Percentiles rank a stretch among this genome's conserved stretches.
phyloP scores from a whole-genome alignment of 495 filamentous ascomycete species.

The Penicillium cosmopolitanum region DNA sequence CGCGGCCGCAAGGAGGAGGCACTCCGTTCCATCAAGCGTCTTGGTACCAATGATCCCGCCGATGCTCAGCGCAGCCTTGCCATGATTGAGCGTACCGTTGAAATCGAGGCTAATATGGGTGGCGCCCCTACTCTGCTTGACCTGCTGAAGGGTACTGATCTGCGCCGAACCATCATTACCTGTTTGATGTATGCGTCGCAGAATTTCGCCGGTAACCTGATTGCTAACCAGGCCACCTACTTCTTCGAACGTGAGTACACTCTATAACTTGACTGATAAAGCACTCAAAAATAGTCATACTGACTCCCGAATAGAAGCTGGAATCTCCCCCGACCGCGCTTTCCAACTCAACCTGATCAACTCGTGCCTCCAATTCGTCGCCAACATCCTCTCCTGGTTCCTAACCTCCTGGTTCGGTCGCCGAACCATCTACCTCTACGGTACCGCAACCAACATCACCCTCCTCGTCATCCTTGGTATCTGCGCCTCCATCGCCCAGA shows the following conservation, averaged over 20 bases:
- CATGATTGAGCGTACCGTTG: slow-evolving; percentile 75
- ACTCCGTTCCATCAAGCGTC: slow-evolving; percentile 62
- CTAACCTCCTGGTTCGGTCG: slow-evolving; percentile 44
- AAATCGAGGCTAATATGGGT: slow-evolving; percentile 65
- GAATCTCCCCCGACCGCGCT: slow-evolving; percentile 25
- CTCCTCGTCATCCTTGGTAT: slow-evolving; percentile 46
- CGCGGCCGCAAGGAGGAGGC: slow-evolving; percentile 66
- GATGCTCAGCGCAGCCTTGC: slow-evolving; percentile 66
- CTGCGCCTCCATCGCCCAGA: slow-evolving; percentile 42
- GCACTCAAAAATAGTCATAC: not conserved
- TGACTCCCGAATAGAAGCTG: slow-evolving; percentile 29
- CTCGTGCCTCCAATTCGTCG: slow-evolving; percentile 40
- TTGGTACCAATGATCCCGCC: slow-evolving; percentile 59
- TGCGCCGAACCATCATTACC: slow-evolving; percentile 68
- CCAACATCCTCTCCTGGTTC: slow-evolving; percentile 31
- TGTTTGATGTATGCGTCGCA: slow-evolving; percentile 56
- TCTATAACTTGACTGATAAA: not conserved
- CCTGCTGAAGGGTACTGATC: slow-evolving; percentile 69
- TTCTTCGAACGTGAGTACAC: slow-evolving; percentile 33
- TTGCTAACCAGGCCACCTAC: slow-evolving; percentile 33
- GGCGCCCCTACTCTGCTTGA: slow-evolving; percentile 61
- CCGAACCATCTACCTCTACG: slow-evolving; percentile 52
- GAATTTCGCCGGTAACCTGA: slow-evolving; percentile 39
- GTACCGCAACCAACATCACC: slow-evolving; percentile 38
- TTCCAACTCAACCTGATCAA: slow-evolving; percentile 45